phyloP scores from a whole-genome alignment of 768 basidiomycete species.

The Podaxis rugospora region DNA sequence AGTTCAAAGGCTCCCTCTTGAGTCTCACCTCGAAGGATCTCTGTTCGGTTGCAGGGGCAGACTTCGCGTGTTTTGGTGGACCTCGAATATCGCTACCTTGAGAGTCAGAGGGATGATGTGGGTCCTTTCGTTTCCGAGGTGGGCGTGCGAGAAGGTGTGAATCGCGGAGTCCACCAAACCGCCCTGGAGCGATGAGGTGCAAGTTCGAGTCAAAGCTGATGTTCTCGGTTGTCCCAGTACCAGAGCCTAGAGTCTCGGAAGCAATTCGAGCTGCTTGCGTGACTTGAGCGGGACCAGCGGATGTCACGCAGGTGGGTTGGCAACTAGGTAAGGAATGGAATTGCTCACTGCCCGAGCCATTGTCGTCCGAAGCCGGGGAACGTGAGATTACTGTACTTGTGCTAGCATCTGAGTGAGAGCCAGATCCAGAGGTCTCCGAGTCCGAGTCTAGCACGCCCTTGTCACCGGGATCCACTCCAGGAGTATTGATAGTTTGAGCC shows the following conservation, averaged over 20 bases:
- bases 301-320: not conserved
- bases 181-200: not conserved
- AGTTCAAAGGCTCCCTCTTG: conserved; percentile 29
- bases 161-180: not conserved
- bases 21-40: conserved; percentile 42
- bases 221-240: conserved; percentile 3
- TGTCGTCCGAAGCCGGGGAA: not conserved
- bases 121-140: conserved; percentile 10
- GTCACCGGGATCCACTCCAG: not conserved
- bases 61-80: conserved; percentile 39
- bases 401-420: not conserved
- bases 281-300: not conserved
- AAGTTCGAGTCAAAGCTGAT: conserved; percentile 11
- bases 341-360: not conserved
- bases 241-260: not conserved
- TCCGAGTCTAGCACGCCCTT: conserved; percentile 9
- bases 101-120: conserved; percentile 5
- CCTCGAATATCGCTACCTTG: conserved; percentile 39
- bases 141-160: conserved; percentile 6
- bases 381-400: not conserved
- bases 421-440: conserved; percentile 12
- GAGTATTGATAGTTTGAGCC: conserved; percentile 22
- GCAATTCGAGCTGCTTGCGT: not conserved
- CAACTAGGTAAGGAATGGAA: not conserved
- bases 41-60: conserved; percentile 36